phyloP scores from a whole-genome alignment of 2,329 filamentous ascomycete species.

The Aureobasidium subglaciale region DNA sequence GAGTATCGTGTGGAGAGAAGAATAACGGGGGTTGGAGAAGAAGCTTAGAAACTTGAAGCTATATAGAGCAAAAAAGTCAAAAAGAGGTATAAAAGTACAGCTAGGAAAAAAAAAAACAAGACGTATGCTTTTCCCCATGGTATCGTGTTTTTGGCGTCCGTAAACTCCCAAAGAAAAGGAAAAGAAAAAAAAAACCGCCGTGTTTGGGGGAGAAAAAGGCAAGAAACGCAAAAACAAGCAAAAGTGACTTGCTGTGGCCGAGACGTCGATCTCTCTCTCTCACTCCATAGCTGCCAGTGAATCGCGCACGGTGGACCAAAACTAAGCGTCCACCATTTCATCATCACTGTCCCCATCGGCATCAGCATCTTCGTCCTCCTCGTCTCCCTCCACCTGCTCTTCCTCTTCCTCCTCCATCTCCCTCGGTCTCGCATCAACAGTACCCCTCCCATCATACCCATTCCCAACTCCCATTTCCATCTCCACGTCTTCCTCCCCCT shows the following conservation, averaged over 20 bases:
- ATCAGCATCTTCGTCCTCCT: conserved; percentile 19
- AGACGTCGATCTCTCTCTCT: too few species aligned
- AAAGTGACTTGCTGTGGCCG: too few species aligned
- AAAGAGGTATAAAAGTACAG: too few species aligned
- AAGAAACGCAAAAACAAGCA: too few species aligned
- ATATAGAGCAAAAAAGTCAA: too few species aligned
- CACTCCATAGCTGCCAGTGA: too few species aligned
- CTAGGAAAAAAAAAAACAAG: background rate
- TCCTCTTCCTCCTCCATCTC: conserved; percentile 19
- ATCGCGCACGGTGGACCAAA: background rate
- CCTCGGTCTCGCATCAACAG: background rate
- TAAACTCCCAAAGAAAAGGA: background rate
- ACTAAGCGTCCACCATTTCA: conserved; percentile 19
- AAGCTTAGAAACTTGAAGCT: too few species aligned
- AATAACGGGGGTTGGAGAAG: too few species aligned
- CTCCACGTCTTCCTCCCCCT: conserved; percentile 23
- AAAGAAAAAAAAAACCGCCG: background rate
- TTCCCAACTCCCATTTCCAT: conserved; percentile 24
- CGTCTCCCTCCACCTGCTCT: conserved; percentile 16
- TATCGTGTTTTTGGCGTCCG: background rate
- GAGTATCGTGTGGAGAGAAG: too few species aligned
- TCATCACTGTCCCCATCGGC: conserved; percentile 23
- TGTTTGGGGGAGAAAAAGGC: background rate
- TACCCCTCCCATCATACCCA: conserved; percentile 19
- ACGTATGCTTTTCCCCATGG: background rate